A percentile compares a stretch with the other conserved stretches of the same genome.
phyloP scores from a whole-genome alignment of 1,284 basidiomycete species.

The Cutaneotrichosporon dermatis region DNA sequence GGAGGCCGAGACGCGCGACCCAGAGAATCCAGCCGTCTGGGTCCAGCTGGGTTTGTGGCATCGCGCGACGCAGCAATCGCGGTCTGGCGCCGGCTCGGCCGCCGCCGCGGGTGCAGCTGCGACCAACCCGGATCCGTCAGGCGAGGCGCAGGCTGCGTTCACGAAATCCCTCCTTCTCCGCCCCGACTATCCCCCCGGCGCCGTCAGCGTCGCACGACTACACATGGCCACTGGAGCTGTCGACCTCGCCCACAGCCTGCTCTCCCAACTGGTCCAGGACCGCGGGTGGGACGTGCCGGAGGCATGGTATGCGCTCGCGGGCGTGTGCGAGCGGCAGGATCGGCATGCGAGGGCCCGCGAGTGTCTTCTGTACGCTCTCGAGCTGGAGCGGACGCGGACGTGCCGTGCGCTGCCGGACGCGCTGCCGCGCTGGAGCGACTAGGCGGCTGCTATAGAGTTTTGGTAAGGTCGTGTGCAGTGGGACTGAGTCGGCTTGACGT shows the following conservation, averaged over 20 bases:
- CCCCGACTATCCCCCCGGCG: constrained; percentile 69
- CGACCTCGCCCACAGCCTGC: constrained; percentile 64
- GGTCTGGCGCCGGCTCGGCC: no score
- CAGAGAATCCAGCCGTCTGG: constrained; percentile 85
- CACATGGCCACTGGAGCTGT: constrained; percentile 57
- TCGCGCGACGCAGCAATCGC: constrained; percentile 41
- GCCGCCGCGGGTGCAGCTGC: no score
- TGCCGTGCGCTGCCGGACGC: constrained; percentile 38
- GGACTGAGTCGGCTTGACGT: no score
- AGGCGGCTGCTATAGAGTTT: neutral
- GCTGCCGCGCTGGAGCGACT: constrained; percentile 14
- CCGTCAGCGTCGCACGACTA: constrained; percentile 68
- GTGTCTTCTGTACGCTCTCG: constrained; percentile 67
- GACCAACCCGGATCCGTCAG: neutral
- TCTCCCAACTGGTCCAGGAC: constrained; percentile 50
- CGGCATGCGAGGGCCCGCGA: constrained; percentile 66
- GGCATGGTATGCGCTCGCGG: constrained; percentile 84
- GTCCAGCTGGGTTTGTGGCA: constrained; percentile 84
- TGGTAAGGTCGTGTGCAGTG: no score
- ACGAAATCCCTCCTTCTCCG: constrained; percentile 76
- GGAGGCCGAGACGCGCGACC: constrained; percentile 87
- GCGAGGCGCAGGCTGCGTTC: constrained; percentile 60
- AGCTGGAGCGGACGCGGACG: constrained; percentile 59
- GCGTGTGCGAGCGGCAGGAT: constrained; percentile 69
- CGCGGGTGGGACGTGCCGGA: constrained; percentile 82